Conservation (phyloP, 75 land plant species). For the Larix kaempferi region DNA sequence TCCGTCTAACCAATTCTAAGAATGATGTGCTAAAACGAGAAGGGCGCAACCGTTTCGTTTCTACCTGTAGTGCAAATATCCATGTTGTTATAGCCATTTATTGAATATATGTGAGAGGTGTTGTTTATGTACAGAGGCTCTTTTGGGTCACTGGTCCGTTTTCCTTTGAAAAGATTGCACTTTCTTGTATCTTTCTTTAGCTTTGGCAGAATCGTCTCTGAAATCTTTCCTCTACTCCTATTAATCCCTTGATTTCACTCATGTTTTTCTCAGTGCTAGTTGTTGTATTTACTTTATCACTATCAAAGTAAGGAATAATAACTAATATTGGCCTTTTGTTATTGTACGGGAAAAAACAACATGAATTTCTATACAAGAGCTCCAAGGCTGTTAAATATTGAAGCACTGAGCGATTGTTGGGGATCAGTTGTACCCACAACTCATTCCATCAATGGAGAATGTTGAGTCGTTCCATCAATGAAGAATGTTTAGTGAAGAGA, state of each 20-base stretch:
- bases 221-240: background rate
- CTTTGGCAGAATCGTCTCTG: background rate
- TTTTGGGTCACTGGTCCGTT: slow-evolving; percentile 22
- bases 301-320: background rate
- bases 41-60: no score
- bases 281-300: background rate
- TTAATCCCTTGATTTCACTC: background rate
- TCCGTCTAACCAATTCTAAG: no score
- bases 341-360: background rate
- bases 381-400: background rate
- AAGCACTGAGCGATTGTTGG: background rate
- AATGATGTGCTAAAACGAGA: no score
- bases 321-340: background rate
- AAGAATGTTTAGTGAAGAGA: background rate
- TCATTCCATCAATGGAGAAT: background rate
- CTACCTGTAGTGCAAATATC: no score
- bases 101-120: slow-evolving; percentile 31
- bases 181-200: background rate
- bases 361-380: background rate
- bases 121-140: slow-evolving; percentile 37
- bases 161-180: slow-evolving; percentile 28
- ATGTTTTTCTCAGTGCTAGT: background rate
- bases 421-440: background rate
- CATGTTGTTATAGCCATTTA: slow-evolving; percentile 29
- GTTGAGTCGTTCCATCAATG: no score